Conservation (phyloP, 768 basidiomycete species). For the button mushroom (Agaricus bisporus) region DNA sequence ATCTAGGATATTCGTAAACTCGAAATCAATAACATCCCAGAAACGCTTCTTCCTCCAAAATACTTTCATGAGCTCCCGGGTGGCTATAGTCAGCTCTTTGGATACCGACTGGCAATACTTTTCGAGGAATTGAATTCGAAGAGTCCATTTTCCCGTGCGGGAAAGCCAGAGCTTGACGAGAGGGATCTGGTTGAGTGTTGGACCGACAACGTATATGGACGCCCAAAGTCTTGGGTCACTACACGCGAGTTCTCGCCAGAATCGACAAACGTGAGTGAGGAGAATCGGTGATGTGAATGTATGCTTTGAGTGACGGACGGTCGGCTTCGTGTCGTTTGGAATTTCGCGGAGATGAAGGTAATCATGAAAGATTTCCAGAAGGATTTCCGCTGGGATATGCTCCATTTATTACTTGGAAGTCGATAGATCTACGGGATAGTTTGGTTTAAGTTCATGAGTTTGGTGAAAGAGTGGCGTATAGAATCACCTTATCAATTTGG, state of each 20-base stretch:
- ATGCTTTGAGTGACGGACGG: background rate
- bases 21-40: background rate
- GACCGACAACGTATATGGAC: background rate
- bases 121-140: background rate
- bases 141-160: background rate
- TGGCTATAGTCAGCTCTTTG: background rate
- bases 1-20: background rate
- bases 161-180: background rate
- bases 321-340: background rate
- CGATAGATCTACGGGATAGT: no score
- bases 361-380: background rate
- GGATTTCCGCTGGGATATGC: background rate
- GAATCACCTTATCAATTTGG: no score
- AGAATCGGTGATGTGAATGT: background rate
- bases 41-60: background rate
- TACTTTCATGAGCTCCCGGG: no score
- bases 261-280: constrained; percentile 2
- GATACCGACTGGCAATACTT: background rate
- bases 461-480: no score
- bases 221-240: background rate
- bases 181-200: background rate
- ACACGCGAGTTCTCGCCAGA: background rate
- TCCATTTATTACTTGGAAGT: no score
- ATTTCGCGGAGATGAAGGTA: background rate
- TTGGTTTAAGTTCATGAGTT: no score